Base-by-base conservation (phyloP, 352 stramenopile genomes). In the Phytopythium delawarense region DNA sequence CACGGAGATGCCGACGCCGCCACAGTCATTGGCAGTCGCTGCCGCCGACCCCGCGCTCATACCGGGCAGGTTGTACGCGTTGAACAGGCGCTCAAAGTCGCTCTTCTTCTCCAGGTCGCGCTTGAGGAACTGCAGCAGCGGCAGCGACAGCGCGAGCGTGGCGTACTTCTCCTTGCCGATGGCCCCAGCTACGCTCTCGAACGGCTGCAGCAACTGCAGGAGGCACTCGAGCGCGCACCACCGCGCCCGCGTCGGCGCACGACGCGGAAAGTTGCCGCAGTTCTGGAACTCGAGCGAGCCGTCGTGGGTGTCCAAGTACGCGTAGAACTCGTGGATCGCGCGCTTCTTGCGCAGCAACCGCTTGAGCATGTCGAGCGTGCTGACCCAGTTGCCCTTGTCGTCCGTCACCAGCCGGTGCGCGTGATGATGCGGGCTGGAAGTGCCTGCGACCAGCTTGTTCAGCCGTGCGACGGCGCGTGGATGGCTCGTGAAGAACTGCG, bases 301-400 rank as follows among this genome's bases (percentile, higher is more conserved):
- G 28, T 82, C 71, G 34, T 54, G 77, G 15, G 69, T 79, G 21
- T 78, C 74, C 18, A 68, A 48, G 35, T 76, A 82, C 23, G 74
- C 67, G 52, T 79, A 82, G 56, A 82, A 82, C 46, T 79, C 71
- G 4, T 61, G 66, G n/a, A 82, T 79, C 46, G 77, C 60, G 20
- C 71, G 66, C 46, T 68, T 68, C 39, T 76, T 76, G 28, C 75
- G 71, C 37, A 79, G 39, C n/a, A 82, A 52, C 2, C 71, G 66
- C 44, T 78, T 76, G 25, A 82, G 69, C 74, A 82, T 82, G 32
- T 78, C 74, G n/a, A 82, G 59, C 0, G 74, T 78, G 46, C 66
- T 79, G 34, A 79, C 62, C 74, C 74, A 82, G 34, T 72, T 78
- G 51, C 58, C 63, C 57, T 79, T 82, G 7, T 62, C 66, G 49